phyloP scores from a whole-genome alignment of 2,329 filamentous ascomycete genomes.

The Rhynchosporium graminicola region DNA sequence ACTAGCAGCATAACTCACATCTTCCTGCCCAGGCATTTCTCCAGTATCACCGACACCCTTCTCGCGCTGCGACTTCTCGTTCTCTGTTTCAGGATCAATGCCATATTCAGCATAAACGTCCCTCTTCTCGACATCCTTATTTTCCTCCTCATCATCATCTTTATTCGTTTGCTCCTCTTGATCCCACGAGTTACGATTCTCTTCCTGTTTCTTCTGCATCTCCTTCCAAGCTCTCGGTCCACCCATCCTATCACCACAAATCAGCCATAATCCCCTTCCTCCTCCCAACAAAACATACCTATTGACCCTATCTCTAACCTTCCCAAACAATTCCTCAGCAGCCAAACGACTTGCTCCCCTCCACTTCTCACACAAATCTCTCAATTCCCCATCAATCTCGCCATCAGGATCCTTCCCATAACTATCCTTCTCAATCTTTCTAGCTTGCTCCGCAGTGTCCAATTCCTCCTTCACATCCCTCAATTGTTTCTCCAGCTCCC shows the following conservation, averaged over 20 bases:
- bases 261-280: slow-evolving; percentile 11
- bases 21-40: slow-evolving; percentile 44
- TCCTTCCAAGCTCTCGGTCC: slow-evolving; percentile 58
- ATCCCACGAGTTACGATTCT: slow-evolving; percentile 46
- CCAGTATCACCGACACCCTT: slow-evolving; percentile 40
- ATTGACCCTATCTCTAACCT: slow-evolving; percentile 60
- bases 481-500: slow-evolving; percentile 40
- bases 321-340: slow-evolving; percentile 67
- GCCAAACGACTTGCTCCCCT: slow-evolving; percentile 58
- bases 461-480: slow-evolving; percentile 44
- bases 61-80: slow-evolving; percentile 40
- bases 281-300: slow-evolving; percentile 38
- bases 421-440: slow-evolving; percentile 47
- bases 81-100: slow-evolving; percentile 40
- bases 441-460: slow-evolving; percentile 54
- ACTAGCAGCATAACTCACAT: slow-evolving; percentile 43
- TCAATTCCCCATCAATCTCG: slow-evolving; percentile 58
- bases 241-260: slow-evolving; percentile 50
- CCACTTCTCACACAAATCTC: slow-evolving; percentile 61
- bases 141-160: slow-evolving; percentile 40
- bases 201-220: slow-evolving; percentile 50
- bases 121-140: slow-evolving; percentile 41
- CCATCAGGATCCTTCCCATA: slow-evolving; percentile 43
- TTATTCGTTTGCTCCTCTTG: slow-evolving; percentile 34
- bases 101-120: slow-evolving; percentile 40